Base-by-base conservation (phyloP, 2,329 filamentous ascomycete genomes). In the Aureobasidium sp. region DNA sequence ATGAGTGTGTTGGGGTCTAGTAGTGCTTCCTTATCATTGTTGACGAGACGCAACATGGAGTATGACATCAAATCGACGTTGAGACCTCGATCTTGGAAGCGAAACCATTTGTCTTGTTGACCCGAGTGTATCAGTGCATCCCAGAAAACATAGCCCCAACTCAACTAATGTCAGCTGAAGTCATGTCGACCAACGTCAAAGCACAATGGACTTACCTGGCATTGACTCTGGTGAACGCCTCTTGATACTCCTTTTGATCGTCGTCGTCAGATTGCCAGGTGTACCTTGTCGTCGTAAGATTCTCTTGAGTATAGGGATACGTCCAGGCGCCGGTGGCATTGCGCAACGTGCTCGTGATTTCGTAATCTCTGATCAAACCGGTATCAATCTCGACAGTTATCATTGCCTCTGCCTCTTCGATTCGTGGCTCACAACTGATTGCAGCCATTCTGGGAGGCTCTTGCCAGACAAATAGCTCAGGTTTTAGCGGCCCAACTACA, bases 61-160 rank as follows among this genome's bases (percentile, higher is more conserved):
- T 57, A 57, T 6, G 53, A 57, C 53, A 57, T 57, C 39, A 57
- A 17, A 37, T 57, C 53, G 17, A 42, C 25, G n/a, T 57, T 57
- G 3, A 57, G 17, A 31, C 41, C 53, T 25, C 15, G 11, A 3
- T 27, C 39, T 47, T 47, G 53, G 34, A 45, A 47, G 31, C 17
- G 53, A 14, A 45, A 45, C n/a, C 20, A 44, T 20, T 39, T 17
- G 8, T 29, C 20, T 56, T 44, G 22, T 29, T 31, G 22, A 41
- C 25, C 22, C 17, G 36, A 31, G n/a, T 22, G 44, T 6, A 37
- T 12, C 14, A 37, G 25, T 15, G 36, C 14, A 20, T 57, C 53
- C 41, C 41, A 36, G 37, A 57, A 57, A 1, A 57, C 17, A 29
- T 57, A 47, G 1, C 53, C 53, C 25, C 27, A 57, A 20, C 53